Percentiles rank a stretch among this genome's conserved stretches.
Evolutionary conservation across 2,329 filamentous ascomycete species (phyloP).

Genomic region (Herpomyces periplanetae): DNA sequence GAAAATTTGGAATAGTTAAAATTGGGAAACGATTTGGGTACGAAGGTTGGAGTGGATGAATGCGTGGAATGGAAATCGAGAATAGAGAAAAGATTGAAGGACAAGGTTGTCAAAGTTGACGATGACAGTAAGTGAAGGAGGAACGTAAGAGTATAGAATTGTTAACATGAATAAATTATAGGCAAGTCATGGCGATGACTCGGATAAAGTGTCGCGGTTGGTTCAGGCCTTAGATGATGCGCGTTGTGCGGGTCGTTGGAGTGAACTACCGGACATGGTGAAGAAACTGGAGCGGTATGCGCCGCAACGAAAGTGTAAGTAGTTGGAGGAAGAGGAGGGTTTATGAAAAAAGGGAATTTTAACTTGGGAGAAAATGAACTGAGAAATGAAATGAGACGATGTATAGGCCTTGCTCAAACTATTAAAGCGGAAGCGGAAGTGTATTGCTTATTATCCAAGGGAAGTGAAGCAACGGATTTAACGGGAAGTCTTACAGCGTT

Average conservation of each 20-base stretch:
- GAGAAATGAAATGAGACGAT: constrained; percentile 1
- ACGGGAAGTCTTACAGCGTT: constrained; percentile 7
- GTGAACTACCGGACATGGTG: constrained; percentile 45
- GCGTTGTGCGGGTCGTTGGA: constrained; percentile 58
- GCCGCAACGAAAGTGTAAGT: constrained; percentile 39
- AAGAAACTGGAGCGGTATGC: constrained; percentile 85
- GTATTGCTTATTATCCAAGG: constrained; percentile 10
- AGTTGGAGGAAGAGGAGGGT: too few relatives aligned
- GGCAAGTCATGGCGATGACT: too few relatives aligned
- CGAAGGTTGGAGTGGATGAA: too few relatives aligned
- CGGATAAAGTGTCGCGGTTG: constrained; percentile 48
- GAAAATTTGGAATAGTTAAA: too few relatives aligned
- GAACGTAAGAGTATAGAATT: too few relatives aligned
- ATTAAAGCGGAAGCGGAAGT: constrained; percentile 11
- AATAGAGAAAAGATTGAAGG: too few relatives aligned
- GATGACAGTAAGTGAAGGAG: too few relatives aligned
- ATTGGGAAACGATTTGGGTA: too few relatives aligned
- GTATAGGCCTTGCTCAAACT: constrained; percentile 10
- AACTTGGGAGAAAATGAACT: constrained; percentile 1
- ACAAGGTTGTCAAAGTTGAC: too few relatives aligned
- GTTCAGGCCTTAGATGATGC: constrained; percentile 44
- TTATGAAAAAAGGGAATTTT: constrained; percentile 1
- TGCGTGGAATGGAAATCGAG: too few relatives aligned
- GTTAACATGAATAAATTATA: too few relatives aligned
- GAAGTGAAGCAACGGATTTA: constrained; percentile 8